Conservation (phyloP, 2,329 filamentous ascomycete species). For the Monosporascus ibericus region DNA sequence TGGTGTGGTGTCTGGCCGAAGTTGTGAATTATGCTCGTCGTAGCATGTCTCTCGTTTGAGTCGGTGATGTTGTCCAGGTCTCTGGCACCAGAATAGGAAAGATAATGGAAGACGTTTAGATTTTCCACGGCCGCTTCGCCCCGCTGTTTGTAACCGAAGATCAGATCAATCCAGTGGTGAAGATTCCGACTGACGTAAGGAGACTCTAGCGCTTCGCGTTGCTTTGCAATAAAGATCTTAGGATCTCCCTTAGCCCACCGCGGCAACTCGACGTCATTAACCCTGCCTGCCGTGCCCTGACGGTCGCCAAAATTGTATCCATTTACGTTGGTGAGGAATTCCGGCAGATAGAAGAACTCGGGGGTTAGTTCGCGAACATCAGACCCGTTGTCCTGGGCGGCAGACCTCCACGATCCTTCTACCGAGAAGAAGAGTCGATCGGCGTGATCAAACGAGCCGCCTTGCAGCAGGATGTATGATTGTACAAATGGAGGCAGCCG, state of each 20-base stretch:
- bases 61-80: conserved; percentile 89
- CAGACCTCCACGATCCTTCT: conserved; percentile 82
- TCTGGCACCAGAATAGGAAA: conserved; percentile 90
- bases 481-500: conserved; percentile 93
- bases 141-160: conserved; percentile 91
- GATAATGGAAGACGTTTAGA: conserved; percentile 91
- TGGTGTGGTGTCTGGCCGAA: conserved; percentile 97
- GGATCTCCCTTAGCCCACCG: conserved; percentile 96
- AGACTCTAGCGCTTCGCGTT: conserved; percentile 92
- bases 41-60: conserved; percentile 77
- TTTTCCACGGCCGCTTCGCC: conserved; percentile 88
- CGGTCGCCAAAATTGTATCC: conserved; percentile 87
- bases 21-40: conserved; percentile 95
- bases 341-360: conserved; percentile 94
- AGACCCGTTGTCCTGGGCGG: conserved; percentile 82
- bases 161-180: conserved; percentile 91
- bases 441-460: conserved; percentile 93
- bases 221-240: conserved; percentile 89
- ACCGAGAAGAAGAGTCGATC: conserved; percentile 94
- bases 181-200: conserved; percentile 85
- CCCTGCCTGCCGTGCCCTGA: conserved; percentile 71
- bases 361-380: conserved; percentile 93
- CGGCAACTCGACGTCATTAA: conserved; percentile 84
- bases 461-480: conserved; percentile 88
- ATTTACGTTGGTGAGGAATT: conserved; percentile 92